Evolutionary conservation across 2,329 filamentous ascomycete species (phyloP).

Genomic region (Fusarium tupiense): DNA sequence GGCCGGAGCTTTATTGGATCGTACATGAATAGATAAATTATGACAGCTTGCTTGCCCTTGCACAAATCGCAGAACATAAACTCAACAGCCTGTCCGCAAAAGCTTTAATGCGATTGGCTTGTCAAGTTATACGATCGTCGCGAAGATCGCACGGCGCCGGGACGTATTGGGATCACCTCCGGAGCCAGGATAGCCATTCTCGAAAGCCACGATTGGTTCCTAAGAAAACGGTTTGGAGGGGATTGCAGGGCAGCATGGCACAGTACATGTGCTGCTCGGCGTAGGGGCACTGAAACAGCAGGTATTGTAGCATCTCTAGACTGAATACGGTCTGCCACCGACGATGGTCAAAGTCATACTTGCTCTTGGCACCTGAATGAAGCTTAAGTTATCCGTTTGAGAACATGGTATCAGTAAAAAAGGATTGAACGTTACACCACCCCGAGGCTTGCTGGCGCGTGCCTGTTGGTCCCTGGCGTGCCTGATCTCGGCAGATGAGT

Average conservation of each 20-base stretch:
- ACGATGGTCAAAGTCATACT: conserved; percentile 26
- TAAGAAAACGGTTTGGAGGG: conserved; percentile 23
- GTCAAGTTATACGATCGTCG: conserved; percentile 43
- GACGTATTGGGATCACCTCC: conserved; percentile 41
- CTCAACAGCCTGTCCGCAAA: conserved; percentile 38
- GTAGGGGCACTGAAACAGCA: conserved; percentile 26
- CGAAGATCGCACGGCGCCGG: conserved; percentile 42
- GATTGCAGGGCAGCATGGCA: conserved; percentile 18
- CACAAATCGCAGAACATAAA: conserved; percentile 13
- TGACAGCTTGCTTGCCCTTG: conserved; percentile 6
- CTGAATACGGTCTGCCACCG: conserved; percentile 33
- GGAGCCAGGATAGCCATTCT: conserved; percentile 31
- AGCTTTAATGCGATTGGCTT: conserved; percentile 49
- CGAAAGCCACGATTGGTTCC: conserved; percentile 30
- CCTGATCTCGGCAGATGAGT: conserved; percentile 32
- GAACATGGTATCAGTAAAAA: conserved; percentile 6
- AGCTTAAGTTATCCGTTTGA: conserved; percentile 20
- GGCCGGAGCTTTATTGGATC: conserved; percentile 7
- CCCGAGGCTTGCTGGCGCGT: conserved; percentile 29
- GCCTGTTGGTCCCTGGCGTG: conserved; percentile 32
- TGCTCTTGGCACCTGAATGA: conserved; percentile 32
- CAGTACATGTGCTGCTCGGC: conserved; percentile 20
- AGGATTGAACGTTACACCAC: conserved; percentile 11
- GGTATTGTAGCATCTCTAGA: conserved; percentile 32
- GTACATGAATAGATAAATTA: not conserved